phyloP scores from a whole-genome alignment of 352 stramenopile species.

The Phytophthora tentaculata region DNA sequence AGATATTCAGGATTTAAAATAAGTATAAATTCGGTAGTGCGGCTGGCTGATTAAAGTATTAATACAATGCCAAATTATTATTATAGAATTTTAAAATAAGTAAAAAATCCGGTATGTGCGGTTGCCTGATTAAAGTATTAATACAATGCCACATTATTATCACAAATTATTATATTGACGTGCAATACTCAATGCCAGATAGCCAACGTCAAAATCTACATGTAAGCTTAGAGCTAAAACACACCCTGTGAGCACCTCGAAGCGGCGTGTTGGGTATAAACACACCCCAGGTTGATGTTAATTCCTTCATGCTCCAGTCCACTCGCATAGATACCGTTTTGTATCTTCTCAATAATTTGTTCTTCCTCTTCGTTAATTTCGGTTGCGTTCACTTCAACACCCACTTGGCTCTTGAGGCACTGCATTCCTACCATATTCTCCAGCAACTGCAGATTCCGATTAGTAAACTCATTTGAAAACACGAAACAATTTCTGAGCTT shows the following conservation, averaged over 20 bases:
- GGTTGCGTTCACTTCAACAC: not conserved
- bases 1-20: too few species aligned
- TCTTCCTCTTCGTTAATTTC: not conserved
- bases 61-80: too few species aligned
- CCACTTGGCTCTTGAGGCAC: not conserved
- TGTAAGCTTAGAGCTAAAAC: not conserved
- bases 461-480: not conserved
- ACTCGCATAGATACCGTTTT: not conserved
- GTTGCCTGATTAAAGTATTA: too few species aligned
- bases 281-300: not conserved
- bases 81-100: too few species aligned
- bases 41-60: too few species aligned
- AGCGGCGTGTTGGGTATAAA: not conserved
- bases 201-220: not conserved
- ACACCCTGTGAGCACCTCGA: not conserved
- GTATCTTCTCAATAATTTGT: not conserved
- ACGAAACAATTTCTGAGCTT: not conserved
- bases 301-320: not conserved
- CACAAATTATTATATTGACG: too few species aligned
- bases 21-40: too few species aligned
- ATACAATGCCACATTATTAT: too few species aligned
- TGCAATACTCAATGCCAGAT: too few species aligned
- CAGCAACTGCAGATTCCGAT: not conserved
- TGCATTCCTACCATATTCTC: not conserved
- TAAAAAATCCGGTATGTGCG: too few species aligned